Evolutionary conservation across 1,284 basidiomycete genomes (phyloP).

Genomic region (Stygiomarasmius scandens): DNA sequence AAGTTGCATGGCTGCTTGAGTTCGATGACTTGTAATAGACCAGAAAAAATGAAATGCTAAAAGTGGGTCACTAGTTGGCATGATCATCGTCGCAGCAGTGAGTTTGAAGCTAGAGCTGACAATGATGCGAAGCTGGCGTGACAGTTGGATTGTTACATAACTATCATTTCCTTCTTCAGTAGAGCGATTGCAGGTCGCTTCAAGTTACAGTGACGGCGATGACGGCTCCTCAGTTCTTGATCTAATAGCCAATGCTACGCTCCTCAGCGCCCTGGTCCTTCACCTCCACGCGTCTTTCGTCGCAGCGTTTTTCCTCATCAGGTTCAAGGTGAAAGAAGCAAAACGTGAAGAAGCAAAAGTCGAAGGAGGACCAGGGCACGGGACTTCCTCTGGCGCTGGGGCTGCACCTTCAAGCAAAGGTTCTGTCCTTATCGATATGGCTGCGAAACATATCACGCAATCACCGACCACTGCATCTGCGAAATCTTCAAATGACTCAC

Average conservation of each 20-base stretch:
- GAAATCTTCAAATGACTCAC: background rate
- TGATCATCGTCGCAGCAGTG: too few species aligned
- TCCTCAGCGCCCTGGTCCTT: conserved; percentile 54
- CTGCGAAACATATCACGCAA: conserved; percentile 23
- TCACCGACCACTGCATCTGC: conserved; percentile 8
- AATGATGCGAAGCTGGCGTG: too few species aligned
- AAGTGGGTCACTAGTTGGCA: too few species aligned
- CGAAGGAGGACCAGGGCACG: conserved; percentile 10
- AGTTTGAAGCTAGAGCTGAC: too few species aligned
- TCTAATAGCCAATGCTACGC: conserved; percentile 46
- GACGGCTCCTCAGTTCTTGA: conserved; percentile 14
- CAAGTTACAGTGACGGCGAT: conserved; percentile 41
- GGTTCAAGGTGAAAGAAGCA: conserved; percentile 56
- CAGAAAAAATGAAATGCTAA: too few species aligned
- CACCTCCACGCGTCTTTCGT: conserved; percentile 60
- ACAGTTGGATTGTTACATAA: too few species aligned
- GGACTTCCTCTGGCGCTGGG: background rate
- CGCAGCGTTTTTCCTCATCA: conserved; percentile 57
- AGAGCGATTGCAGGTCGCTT: too few species aligned
- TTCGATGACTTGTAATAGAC: too few species aligned
- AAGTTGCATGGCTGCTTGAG: too few species aligned
- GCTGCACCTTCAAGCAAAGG: conserved; percentile 10
- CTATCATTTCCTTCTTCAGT: too few species aligned
- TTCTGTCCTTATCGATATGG: conserved; percentile 22
- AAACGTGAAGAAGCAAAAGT: conserved; percentile 40